These are phyloP conservation scores for Trichophyton benhamiae DNA, from an alignment of 2,329 filamentous ascomycete genomes.

Conservation along the genomic window DNA sequence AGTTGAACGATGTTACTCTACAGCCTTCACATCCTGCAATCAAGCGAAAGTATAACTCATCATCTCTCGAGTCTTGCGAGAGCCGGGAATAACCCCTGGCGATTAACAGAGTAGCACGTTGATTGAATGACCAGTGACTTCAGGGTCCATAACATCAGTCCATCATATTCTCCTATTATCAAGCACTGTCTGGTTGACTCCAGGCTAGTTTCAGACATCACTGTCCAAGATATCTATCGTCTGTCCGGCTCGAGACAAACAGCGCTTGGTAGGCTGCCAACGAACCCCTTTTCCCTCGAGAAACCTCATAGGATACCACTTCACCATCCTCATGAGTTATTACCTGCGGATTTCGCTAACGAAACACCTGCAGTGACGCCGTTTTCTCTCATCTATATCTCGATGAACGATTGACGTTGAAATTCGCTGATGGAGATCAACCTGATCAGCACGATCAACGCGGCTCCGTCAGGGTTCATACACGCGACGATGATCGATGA, in stretches of 20 bases:
- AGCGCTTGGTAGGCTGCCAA: background rate
- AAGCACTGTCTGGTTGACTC: background rate
- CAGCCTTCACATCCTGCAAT: background rate
- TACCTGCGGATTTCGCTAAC: background rate
- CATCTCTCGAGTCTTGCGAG: background rate
- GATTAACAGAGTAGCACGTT: background rate
- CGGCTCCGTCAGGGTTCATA: background rate
- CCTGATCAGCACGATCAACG: slow-evolving; percentile 2
- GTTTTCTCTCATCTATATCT: background rate
- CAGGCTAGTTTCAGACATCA: background rate
- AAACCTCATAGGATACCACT: background rate
- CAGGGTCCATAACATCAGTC: background rate
- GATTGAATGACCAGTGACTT: background rate
- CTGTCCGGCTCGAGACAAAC: background rate
- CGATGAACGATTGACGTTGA: background rate
- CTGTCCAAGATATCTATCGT: background rate
- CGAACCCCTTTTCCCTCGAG: background rate
- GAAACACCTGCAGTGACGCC: background rate
- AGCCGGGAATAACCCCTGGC: background rate
- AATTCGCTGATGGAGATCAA: background rate
- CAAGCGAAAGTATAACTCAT: background rate
- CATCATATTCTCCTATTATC: background rate
- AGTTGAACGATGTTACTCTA: background rate
- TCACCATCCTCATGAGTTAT: background rate
- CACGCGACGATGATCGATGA: background rate